Evolutionary conservation across 495 filamentous ascomycete species (phyloP).

Genomic region (Aspergillus avenaceus): DNA sequence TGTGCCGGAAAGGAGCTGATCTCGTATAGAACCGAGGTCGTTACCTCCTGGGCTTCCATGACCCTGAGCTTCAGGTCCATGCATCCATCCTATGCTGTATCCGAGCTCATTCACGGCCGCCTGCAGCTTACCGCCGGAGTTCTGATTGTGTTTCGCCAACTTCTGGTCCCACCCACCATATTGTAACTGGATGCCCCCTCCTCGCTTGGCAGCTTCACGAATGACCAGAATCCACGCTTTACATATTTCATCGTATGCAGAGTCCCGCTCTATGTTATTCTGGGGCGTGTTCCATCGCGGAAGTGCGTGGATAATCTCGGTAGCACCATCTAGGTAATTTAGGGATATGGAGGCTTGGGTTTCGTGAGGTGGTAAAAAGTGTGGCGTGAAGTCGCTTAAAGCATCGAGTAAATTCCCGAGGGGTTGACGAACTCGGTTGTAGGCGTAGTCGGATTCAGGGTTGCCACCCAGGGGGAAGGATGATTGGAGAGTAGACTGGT

Average conservation of each 20-base stretch:
- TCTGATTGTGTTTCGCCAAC: constrained; percentile 82
- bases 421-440: constrained; percentile 83
- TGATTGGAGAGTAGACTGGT: constrained; percentile 70
- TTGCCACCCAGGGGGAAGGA: constrained; percentile 85
- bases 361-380: constrained; percentile 91
- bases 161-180: constrained; percentile 92
- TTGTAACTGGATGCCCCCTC: constrained; percentile 86
- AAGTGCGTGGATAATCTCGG: constrained; percentile 81
- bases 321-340: constrained; percentile 82
- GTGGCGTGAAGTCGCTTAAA: constrained; percentile 86
- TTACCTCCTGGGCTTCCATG: constrained; percentile 33
- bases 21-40: constrained; percentile 64
- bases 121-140: constrained; percentile 76
- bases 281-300: constrained; percentile 82
- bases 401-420: constrained; percentile 81
- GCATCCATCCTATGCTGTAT: constrained; percentile 75
- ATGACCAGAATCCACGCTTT: constrained; percentile 92
- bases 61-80: constrained; percentile 45
- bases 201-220: constrained; percentile 83
- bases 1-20: constrained; percentile 74
- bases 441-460: constrained; percentile 84
- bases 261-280: constrained; percentile 87
- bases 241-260: constrained; percentile 92
- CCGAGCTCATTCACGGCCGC: constrained; percentile 74
- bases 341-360: constrained; percentile 72